Evolutionary conservation across 805 yeast species (phyloP), one percentile per base, ranked within the genome.

Genomic region (Priceomyces fermenticarens): DNA sequence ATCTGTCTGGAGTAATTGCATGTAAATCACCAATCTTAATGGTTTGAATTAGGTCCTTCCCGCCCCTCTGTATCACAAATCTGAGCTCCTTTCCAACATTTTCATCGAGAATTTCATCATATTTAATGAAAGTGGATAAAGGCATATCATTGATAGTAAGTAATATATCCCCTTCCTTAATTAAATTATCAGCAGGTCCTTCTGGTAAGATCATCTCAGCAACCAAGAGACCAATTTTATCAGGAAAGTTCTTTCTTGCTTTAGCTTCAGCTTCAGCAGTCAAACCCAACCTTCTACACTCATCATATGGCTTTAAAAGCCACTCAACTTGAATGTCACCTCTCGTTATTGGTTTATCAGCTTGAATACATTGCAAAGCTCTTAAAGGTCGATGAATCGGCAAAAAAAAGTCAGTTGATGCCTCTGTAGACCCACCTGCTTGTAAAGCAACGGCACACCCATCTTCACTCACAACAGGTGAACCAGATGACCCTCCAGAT

Each of bases 321-420:
- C 96, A 90, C 53, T 87, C 95, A 2, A 83, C 88, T 64, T 90
- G 97, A 41, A 90, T 86, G 2, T 95, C 89, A 46, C 97, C 97
- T 65, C 97, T 77, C 0, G 95, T 80, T 31, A 90, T 80, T 1
- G 83, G 80, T 35, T 60, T 42, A 0, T 62, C 55, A 2, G 63
- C 53, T 59, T 86, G 95, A 16, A 89, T 64, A 53, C 96, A 87
- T 45, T 68, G 67, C 48, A 90, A 73, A 0, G 97, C 96, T 48
- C 97, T 77, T 45, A 79, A 63, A 2, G 90, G 95, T 56, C 97
- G 72, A 61, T 81, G 82, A 6, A 90, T 78, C 0, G 97, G 97
- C 38, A 90, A 64, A 57, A 90, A 90, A 66, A 87, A 90, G 65
- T 90, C 97, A 0, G 97, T 90, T 0, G 97, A 87, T 1, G 96